phyloP scores from a whole-genome alignment of 345 rosid species.

The Boechera stricta region DNA sequence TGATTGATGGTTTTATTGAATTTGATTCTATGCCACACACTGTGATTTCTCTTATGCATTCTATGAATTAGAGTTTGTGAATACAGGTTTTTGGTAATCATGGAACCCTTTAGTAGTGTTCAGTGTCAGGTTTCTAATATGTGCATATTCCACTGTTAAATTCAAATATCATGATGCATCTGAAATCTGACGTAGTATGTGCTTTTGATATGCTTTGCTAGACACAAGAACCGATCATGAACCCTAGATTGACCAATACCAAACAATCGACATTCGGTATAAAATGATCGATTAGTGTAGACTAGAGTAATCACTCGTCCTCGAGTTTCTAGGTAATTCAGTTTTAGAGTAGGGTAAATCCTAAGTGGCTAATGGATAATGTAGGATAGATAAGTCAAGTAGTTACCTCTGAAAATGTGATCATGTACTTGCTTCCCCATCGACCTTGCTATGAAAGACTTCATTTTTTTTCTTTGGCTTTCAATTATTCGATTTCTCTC shows the following conservation, averaged over 20 bases:
- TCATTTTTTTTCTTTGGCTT: not conserved
- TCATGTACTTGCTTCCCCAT: not conserved
- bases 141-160: not conserved
- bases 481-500: not conserved
- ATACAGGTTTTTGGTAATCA: not conserved
- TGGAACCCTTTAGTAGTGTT: not conserved
- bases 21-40: not conserved
- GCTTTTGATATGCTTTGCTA: conserved; percentile 8
- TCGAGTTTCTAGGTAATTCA: not conserved
- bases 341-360: not conserved
- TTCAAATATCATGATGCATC: conserved; percentile 17
- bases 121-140: conserved; percentile 2
- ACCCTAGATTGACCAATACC: not conserved
- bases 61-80: not conserved
- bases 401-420: not conserved
- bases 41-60: not conserved
- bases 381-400: not conserved
- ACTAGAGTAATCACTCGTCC: not conserved
- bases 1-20: not conserved
- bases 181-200: conserved; percentile 23
- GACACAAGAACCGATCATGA: not conserved
- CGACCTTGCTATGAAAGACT: not conserved
- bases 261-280: not conserved
- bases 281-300: not conserved
- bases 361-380: not conserved